Conservation (phyloP, 139 green algal species). For the Micractinium conductrix region DNA sequence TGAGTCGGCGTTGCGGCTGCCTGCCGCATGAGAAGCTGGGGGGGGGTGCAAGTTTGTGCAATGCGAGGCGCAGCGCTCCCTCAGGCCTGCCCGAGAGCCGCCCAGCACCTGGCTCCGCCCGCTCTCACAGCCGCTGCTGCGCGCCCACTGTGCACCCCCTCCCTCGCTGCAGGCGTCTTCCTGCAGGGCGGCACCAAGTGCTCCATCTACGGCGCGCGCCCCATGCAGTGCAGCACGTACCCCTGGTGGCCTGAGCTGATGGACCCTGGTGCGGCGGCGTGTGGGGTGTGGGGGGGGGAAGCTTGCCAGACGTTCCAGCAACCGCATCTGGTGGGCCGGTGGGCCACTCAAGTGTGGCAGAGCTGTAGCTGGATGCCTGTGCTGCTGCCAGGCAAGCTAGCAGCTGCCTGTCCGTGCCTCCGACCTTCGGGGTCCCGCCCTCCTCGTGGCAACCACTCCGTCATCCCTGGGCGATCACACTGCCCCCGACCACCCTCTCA, state of each 20-base stretch:
- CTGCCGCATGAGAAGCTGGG: neutral
- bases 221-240: constrained; percentile 67
- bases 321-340: no score
- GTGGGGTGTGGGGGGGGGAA: no score
- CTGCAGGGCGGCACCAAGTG: constrained; percentile 55
- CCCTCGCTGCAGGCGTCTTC: constrained; percentile 54
- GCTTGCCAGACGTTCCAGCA: no score
- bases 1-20: neutral
- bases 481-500: no score
- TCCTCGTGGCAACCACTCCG: neutral
- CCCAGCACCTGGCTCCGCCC: no score
- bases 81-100: no score
- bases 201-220: constrained; percentile 45
- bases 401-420: neutral
- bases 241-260: constrained; percentile 72
- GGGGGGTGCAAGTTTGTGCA: no score
- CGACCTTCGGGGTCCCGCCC: neutral
- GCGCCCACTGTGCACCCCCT: neutral
- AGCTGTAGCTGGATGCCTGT: neutral
- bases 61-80: no score
- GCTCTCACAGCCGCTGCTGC: neutral
- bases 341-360: neutral
- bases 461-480: no score
- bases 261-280: constrained; percentile 15
- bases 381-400: neutral